These are phyloP conservation scores for Erysimum pusillum DNA, from an alignment of 441 rosid genomes.

Conservation along the genomic window DNA sequence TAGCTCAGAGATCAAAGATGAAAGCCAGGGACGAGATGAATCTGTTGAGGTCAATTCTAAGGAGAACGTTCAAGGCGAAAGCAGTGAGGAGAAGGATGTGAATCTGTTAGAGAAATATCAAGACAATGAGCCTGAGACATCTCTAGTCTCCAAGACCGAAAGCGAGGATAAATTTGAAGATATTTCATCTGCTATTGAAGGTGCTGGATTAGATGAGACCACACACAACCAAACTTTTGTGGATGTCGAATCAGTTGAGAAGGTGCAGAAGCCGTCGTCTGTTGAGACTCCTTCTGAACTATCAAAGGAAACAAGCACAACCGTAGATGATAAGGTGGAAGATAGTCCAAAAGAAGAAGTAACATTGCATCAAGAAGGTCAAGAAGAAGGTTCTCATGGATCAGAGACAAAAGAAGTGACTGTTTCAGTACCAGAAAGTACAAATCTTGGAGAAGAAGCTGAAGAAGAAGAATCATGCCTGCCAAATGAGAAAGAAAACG, in stretches of 20 bases:
- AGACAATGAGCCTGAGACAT: conserved; percentile 27
- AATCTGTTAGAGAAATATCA: neutral
- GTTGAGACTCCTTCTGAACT: conserved; percentile 42
- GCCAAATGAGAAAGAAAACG: conserved; percentile 2
- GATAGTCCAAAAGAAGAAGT: conserved; percentile 40
- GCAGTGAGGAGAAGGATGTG: conserved; percentile 24
- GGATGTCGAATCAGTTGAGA: conserved; percentile 47
- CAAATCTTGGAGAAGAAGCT: conserved; percentile 25
- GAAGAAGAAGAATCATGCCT: conserved; percentile 33
- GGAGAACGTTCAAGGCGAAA: conserved; percentile 1
- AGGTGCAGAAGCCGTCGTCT: conserved; percentile 37
- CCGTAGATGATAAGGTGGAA: conserved; percentile 44
- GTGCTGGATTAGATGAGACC: neutral
- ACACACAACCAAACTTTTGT: neutral
- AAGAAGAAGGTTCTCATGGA: conserved; percentile 40
- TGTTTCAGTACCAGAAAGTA: conserved; percentile 28
- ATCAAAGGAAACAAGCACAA: conserved; percentile 40
- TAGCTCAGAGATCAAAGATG: conserved; percentile 38
- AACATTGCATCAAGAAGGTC: conserved; percentile 41
- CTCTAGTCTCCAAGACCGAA: neutral
- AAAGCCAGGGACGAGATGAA: conserved; percentile 44
- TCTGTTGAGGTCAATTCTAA: conserved; percentile 25
- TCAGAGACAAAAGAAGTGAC: conserved; percentile 42
- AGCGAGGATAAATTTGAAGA: neutral
- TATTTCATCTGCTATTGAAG: neutral